Conservation (phyloP, 768 basidiomycete species). For the Kwoniella shandongensis region DNA sequence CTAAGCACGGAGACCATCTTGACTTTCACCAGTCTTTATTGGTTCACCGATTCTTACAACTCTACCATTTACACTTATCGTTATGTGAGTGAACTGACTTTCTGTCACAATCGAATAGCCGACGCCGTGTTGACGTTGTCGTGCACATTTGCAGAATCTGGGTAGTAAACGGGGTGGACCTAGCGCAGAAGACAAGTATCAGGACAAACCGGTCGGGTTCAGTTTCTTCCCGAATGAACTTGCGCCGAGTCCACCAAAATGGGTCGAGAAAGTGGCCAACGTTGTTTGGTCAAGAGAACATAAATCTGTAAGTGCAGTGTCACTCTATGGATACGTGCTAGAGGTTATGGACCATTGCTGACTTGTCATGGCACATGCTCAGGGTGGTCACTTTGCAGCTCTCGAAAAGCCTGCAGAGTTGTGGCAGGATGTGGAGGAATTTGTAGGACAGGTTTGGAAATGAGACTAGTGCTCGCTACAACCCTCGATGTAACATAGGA, state of each 20-base stretch:
- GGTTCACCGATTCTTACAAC: slow-evolving; percentile 45
- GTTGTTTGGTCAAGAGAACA: slow-evolving; percentile 49
- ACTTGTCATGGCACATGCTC: neutral
- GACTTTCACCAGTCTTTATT: slow-evolving; percentile 42
- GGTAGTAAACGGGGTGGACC: slow-evolving; percentile 8
- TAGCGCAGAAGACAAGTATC: slow-evolving; percentile 11
- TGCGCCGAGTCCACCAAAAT: slow-evolving; percentile 35
- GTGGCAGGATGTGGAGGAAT: slow-evolving; percentile 49
- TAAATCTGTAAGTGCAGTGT: slow-evolving; percentile 34
- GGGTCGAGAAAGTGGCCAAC: slow-evolving; percentile 45
- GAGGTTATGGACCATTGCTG: neutral
- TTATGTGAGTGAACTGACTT: slow-evolving; percentile 24
- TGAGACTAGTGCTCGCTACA: too few species aligned
- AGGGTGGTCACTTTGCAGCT: slow-evolving; percentile 54
- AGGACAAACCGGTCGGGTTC: slow-evolving; percentile 43
- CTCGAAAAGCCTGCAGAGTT: slow-evolving; percentile 48
- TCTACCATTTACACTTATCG: slow-evolving; percentile 47
- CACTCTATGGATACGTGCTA: neutral
- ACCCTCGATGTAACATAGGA: too few species aligned
- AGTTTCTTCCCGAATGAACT: slow-evolving; percentile 50
- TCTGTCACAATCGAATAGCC: too few species aligned
- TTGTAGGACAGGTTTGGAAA: slow-evolving; percentile 45
- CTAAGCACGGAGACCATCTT: slow-evolving; percentile 37
- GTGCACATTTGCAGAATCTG: neutral
- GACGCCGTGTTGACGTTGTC: too few species aligned